Evolutionary conservation across 345 rosid genomes (phyloP).

Genomic region (Brassica nigra): DNA sequence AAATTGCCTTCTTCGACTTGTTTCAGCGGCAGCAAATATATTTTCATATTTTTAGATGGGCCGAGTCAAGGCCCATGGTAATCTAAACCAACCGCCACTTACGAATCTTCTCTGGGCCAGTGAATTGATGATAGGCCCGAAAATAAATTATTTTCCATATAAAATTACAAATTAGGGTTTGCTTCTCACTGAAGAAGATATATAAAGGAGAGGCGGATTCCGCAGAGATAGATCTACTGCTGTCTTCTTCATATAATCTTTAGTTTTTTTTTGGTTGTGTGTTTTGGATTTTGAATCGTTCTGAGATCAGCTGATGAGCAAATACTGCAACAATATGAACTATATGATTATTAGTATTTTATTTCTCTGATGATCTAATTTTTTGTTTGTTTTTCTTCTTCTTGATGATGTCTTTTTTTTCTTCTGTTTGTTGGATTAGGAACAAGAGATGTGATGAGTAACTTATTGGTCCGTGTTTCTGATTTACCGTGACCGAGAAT

Average conservation of each 20-base stretch:
- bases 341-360: constrained; percentile 46
- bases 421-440: no score
- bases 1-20: not conserved
- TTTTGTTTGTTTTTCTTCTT: not conserved
- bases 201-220: not conserved
- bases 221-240: not conserved
- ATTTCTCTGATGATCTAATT: constrained; percentile 42
- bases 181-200: constrained; percentile 1
- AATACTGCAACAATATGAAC: constrained; percentile 55
- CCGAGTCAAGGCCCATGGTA: not conserved
- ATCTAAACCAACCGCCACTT: not conserved
- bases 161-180: constrained; percentile 14
- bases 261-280: not conserved
- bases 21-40: not conserved
- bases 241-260: not conserved
- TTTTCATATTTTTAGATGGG: not conserved
- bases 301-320: constrained; percentile 39
- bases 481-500: constrained; percentile 40
- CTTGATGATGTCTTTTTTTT: not conserved
- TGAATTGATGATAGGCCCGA: not conserved
- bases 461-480: constrained; percentile 49
- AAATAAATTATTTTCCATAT: not conserved
- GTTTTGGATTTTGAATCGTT: not conserved
- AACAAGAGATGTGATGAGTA: constrained; percentile 36
- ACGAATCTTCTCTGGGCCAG: not conserved